A percentile compares a stretch with the other conserved stretches of the same genome.
phyloP scores from a whole-genome alignment of 2,329 filamentous ascomycete genomes.

The Arthrinium phaeospermum region DNA sequence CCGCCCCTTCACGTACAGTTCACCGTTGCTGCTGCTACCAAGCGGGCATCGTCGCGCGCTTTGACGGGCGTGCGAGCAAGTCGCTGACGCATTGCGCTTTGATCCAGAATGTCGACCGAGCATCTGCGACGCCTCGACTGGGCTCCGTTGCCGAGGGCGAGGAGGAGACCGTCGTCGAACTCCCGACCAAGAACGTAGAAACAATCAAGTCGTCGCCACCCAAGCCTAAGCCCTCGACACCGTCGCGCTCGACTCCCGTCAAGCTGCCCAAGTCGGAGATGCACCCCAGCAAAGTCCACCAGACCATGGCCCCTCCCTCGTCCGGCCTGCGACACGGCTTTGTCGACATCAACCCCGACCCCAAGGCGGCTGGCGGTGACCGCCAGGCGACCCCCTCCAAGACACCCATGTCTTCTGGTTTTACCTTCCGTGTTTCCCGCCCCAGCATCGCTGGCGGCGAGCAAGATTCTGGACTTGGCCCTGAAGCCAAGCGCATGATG shows the following conservation, averaged over 20 bases:
- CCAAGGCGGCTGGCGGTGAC: slow-evolving; percentile 49
- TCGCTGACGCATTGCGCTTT: background rate
- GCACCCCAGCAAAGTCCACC: slow-evolving; percentile 85
- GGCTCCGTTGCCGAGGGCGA: slow-evolving; percentile 51
- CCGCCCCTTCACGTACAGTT: background rate
- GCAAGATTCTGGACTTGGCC: slow-evolving; percentile 60
- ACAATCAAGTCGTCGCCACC: slow-evolving; percentile 43
- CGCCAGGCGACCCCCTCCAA: slow-evolving; percentile 72
- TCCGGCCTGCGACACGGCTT: slow-evolving; percentile 85
- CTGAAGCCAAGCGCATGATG: slow-evolving; percentile 66
- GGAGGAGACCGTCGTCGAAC: slow-evolving; percentile 42
- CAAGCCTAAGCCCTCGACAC: slow-evolving; percentile 54
- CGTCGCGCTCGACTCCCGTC: slow-evolving; percentile 66
- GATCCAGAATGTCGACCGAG: slow-evolving; percentile 30
- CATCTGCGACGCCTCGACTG: slow-evolving; percentile 39
- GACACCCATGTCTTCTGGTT: slow-evolving; percentile 59
- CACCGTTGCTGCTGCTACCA: background rate
- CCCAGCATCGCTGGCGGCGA: slow-evolving; percentile 36
- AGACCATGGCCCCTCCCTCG: slow-evolving; percentile 76
- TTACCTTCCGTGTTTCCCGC: slow-evolving; percentile 68
- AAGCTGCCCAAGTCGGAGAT: slow-evolving; percentile 82
- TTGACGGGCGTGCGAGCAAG: background rate
- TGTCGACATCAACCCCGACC: slow-evolving; percentile 69
- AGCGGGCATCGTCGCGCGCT: background rate
- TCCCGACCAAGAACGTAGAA: slow-evolving; percentile 36